phyloP scores from a whole-genome alignment of 805 yeast genomes.

The Starmerella bombi region DNA sequence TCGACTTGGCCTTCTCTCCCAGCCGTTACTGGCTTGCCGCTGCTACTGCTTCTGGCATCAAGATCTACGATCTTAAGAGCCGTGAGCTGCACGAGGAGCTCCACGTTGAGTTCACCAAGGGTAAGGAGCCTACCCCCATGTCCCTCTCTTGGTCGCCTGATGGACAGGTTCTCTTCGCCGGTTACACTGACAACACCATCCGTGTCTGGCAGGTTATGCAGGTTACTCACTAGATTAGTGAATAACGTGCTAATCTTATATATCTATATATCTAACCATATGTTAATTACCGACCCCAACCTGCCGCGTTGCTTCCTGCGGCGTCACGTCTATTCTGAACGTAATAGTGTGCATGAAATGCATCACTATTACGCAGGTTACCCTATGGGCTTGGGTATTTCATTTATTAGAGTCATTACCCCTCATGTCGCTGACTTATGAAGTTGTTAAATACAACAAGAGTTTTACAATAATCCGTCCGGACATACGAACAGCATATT shows the following conservation, averaged over 20 bases:
- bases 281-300: no score
- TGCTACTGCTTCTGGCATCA: constrained; percentile 95
- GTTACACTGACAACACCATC: constrained; percentile 98
- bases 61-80: constrained; percentile 95
- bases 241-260: no score
- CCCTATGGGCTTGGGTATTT: no score
- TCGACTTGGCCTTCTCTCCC: constrained; percentile 99
- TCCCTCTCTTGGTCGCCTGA: constrained; percentile 99
- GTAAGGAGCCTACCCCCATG: constrained; percentile 95
- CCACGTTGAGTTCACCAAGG: constrained; percentile 53
- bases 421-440: no score
- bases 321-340: no score
- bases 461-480: no score
- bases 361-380: no score
- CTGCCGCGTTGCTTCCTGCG: no score
- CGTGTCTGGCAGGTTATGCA: constrained; percentile 99
- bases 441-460: no score
- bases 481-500: no score
- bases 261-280: not conserved
- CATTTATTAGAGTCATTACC: no score
- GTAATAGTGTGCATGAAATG: no score
- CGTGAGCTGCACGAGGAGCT: constrained; percentile 98
- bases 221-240: constrained; percentile 7
- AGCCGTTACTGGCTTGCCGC: constrained; percentile 99
- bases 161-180: constrained; percentile 98